Evolutionary conservation across 2,329 filamentous ascomycete genomes (phyloP).

Genomic region (Talaromyces sp.): DNA sequence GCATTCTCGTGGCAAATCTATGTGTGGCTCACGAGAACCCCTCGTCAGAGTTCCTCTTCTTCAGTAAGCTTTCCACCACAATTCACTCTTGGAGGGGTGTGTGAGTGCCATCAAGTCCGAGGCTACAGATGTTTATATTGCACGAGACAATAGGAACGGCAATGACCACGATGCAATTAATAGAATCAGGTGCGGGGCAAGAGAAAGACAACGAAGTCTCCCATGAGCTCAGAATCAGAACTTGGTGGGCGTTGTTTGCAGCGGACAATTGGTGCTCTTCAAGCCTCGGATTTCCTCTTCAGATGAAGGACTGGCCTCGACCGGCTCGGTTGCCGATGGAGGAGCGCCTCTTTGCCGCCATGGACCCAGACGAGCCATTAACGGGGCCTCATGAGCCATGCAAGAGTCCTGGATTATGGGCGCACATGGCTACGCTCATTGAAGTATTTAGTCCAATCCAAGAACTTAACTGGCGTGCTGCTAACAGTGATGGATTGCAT

Average conservation of each 20-base stretch:
- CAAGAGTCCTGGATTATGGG: neutral
- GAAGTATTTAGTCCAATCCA: neutral
- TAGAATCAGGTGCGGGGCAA: neutral
- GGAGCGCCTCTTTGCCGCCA: constrained; percentile 25
- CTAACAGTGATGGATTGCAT: neutral
- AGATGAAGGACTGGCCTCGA: constrained; percentile 23
- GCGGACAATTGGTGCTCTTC: constrained; percentile 32
- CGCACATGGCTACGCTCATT: neutral
- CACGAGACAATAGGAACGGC: neutral
- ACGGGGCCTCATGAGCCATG: neutral
- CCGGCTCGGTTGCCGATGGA: constrained; percentile 27
- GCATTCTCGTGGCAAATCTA: constrained; percentile 31
- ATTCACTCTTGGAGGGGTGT: neutral
- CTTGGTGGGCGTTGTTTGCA: constrained; percentile 36
- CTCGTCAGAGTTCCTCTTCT: constrained; percentile 30
- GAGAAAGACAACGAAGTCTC: constrained; percentile 19
- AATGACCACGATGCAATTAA: neutral
- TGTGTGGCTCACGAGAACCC: constrained; percentile 25
- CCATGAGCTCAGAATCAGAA: constrained; percentile 26
- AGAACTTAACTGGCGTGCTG: neutral
- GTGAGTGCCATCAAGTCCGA: neutral
- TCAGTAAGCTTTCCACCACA: constrained; percentile 22
- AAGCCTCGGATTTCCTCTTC: constrained; percentile 31
- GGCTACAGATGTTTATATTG: neutral
- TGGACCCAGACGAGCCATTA: constrained; percentile 17